Base-by-base conservation (phyloP, 176 grass and related monocot genomes). In the Ampelocalamus luodianensis region DNA sequence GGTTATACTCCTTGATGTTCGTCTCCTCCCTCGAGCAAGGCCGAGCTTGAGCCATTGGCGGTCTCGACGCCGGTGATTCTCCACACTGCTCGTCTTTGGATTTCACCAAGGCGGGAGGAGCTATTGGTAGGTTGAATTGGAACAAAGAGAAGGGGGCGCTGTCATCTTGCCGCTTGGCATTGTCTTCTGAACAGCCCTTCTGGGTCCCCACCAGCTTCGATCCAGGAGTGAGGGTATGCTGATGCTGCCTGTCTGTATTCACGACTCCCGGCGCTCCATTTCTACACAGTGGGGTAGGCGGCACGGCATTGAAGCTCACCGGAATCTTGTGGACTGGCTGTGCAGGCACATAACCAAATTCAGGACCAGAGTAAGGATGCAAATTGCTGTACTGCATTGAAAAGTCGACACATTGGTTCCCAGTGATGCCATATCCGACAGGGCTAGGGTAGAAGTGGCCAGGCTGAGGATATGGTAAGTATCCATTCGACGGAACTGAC, bases 1-100 rank as follows among this genome's bases (percentile, higher is more conserved):
- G 77, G 82, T 92, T 92, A 55, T 97, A 97, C 84, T 97, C 94
- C 87, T 94, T 89, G 44, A 94, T 78, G 32, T 85, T 85, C 5
- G 79, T 90, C 76, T 92, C 91, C 78, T 97, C 91, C 91, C 71
- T 86, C 4, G 87, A 87, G 84, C 91, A 97, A 10, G 80, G 53
- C 42, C 81, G 70, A 48, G 38, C 58, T 66, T 69, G 29, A 78
- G 83, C 43, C 12, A 45, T 36, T 10, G 70, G 29, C 65, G 48
- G 29, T 56, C 60, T 82, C 0, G 72, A 59, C 3, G 58, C 72
- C 56, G 68, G 27, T 26, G 79, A 79, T 45, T 22, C 79, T 29
- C 66, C 79, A 55, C 56, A 71, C 46, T 29, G 68, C 82, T 83
- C 85, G 44, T 92, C 91, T 42, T 89, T 84, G 39, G 78, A 82